Base-by-base conservation (phyloP, 106 monocot genomes). In the Allium sativum region DNA sequence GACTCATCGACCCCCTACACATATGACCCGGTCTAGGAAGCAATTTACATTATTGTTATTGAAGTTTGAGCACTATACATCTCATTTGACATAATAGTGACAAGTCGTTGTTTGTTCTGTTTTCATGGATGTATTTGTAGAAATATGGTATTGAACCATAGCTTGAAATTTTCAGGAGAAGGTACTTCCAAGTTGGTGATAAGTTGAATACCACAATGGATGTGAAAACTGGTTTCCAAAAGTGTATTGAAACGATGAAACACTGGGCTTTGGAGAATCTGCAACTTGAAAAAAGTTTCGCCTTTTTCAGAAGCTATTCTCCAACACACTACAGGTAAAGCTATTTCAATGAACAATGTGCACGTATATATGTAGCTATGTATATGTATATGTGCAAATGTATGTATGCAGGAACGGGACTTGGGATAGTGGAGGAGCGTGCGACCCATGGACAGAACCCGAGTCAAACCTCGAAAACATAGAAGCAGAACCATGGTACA, bases 241-340 rank as follows among this genome's bases (percentile, higher is more conserved):
- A 54, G 53, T 52, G 71, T 4, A 61, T 88, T 12, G 59, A 76
- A n/a, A 81, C 96, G 0, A 73, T 77, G 50, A 82, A 52, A 53
- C 45, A 21, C 8, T 98, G 96, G 96, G 58, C 62, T 17, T 10
- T 70, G 0, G 51, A 31, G 3, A 85, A 82, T 15, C 59, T 77
- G 15, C 47, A 70, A n/a, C 58, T 65, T 0, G 44, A 70, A 16
- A 66, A 68, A 51, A 80, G 68, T 51, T 65, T 62, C 18, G 64
- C 85, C 18, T 84, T 91, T 78, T 82, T 98, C 75, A 64, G 84
- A 22, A 82, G 82, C 58, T 85, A 74, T 46, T 77, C 96, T 13
- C 91, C 87, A 0, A 58, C 74, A 6, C 91, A 98, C 55, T 98
- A 69, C 72, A 80, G 75, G 90, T 56, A 31, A 65, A 74, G 80